Percentiles rank a stretch among this genome's conserved stretches.
phyloP scores from a whole-genome alignment of 2,329 filamentous ascomycete species.

The Thyridium curvatum region DNA sequence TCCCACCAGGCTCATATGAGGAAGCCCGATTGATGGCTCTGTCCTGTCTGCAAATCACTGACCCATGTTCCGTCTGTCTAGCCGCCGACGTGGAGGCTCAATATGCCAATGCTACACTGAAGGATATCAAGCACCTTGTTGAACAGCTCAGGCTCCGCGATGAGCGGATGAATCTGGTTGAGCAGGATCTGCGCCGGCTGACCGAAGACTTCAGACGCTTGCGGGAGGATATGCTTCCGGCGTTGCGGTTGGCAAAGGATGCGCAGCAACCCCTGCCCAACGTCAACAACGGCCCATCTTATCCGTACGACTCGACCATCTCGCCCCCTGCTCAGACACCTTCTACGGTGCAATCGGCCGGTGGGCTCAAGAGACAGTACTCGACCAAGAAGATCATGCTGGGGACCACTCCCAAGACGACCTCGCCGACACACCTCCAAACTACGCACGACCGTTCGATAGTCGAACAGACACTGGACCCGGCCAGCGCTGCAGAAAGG shows the following conservation, averaged over 20 bases:
- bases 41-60: neutral
- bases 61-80: constrained; percentile 26
- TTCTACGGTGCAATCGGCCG: constrained; percentile 40
- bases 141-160: constrained; percentile 85
- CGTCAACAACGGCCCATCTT: constrained; percentile 31
- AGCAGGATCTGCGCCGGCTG: constrained; percentile 76
- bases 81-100: constrained; percentile 84
- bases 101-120: constrained; percentile 81
- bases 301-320: constrained; percentile 31
- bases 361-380: constrained; percentile 62
- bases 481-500: constrained; percentile 60
- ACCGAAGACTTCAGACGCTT: constrained; percentile 84
- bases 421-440: constrained; percentile 67
- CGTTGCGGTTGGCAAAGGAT: constrained; percentile 87
- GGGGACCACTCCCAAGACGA: constrained; percentile 66
- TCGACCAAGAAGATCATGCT: constrained; percentile 71
- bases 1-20: neutral
- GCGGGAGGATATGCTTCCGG: constrained; percentile 84
- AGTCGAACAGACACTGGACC: constrained; percentile 61
- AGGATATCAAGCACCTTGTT: constrained; percentile 87
- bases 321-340: constrained; percentile 8
- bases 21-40: neutral
- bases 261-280: constrained; percentile 79
- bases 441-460: constrained; percentile 60
- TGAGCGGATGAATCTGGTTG: constrained; percentile 77